Base-by-base conservation (phyloP, 345 rosid genomes). In the Lepidium aucheri region DNA sequence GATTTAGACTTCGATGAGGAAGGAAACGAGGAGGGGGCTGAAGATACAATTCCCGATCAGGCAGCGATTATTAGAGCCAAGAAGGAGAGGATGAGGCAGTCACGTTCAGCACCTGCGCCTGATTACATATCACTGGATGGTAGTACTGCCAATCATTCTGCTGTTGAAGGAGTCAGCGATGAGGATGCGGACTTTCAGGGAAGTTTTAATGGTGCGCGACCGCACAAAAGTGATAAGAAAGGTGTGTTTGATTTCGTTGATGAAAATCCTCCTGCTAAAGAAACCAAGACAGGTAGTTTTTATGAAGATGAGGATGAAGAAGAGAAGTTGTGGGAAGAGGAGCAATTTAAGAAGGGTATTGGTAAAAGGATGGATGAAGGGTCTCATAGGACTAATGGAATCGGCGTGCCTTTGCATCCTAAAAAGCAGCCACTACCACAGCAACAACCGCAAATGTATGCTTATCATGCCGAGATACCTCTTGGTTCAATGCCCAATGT, bases 251-350 rank as follows among this genome's bases (percentile, higher is more conserved):
- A 91, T 63, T 85, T 77, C 55, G 82, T 33, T 2, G 82, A 80
- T 45, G 85, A 78, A 24, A 83, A 50, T 43, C 39, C 63, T 38
- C 41, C 46, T 13, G 76, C 53, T 49, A 73, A 70, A 65, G 76
- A 68, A 18, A 46, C 72, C 51, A 53, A 24, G 46, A 50, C 17
- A 4, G 52, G 32, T 41, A 65, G 54, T 58, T 22, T 64, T 44
- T 80, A 50, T 60, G 80, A 77, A 32, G 84, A 81, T 8, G 91
- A 90, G 56, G 98, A 88, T 67, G 96, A 91, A 68, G 95, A 85
- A 74, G 95, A 84, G 59, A 87, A 84, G 74, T 76, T 86, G 63
- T 93, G 97, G 96, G 96, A 90, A 74, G 97, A 86, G 65, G 98
- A 88, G 85, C 97, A 93, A 57, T 78, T 80, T 43, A 84, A 89